phyloP scores from a whole-genome alignment of 352 stramenopile species.

The Phytophthora pisi region DNA sequence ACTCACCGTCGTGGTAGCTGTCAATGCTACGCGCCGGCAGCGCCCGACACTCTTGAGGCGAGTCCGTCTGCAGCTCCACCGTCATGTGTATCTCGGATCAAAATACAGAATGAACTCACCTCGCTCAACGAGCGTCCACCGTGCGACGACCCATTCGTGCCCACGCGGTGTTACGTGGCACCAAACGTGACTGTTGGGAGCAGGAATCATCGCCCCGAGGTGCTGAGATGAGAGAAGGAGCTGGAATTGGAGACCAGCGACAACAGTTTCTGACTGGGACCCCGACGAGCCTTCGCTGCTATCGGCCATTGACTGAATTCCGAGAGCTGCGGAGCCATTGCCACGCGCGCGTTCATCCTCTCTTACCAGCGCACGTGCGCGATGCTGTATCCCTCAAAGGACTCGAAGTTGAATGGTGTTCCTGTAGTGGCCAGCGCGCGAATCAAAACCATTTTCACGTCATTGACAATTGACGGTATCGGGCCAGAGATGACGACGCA shows the following conservation, averaged over 20 bases:
- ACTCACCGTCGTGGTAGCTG: slow-evolving; percentile 1
- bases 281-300: neutral
- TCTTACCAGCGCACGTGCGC: neutral
- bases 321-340: neutral
- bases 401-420: too few species aligned
- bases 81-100: neutral
- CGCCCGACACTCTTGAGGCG: neutral
- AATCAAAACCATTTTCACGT: slow-evolving; percentile 3
- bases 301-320: neutral
- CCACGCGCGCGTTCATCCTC: neutral
- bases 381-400: neutral
- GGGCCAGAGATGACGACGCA: neutral
- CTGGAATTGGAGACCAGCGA: neutral
- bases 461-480: neutral
- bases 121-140: neutral
- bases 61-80: neutral
- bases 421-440: neutral
- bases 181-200: neutral
- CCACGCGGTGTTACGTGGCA: neutral
- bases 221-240: slow-evolving; percentile 1
- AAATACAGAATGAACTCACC: neutral
- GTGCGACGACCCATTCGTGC: neutral
- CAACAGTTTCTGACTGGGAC: neutral
- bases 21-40: neutral
- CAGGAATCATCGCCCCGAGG: neutral